Conservation (phyloP, 2,329 filamentous ascomycete species). For the Penicillium sp. region DNA sequence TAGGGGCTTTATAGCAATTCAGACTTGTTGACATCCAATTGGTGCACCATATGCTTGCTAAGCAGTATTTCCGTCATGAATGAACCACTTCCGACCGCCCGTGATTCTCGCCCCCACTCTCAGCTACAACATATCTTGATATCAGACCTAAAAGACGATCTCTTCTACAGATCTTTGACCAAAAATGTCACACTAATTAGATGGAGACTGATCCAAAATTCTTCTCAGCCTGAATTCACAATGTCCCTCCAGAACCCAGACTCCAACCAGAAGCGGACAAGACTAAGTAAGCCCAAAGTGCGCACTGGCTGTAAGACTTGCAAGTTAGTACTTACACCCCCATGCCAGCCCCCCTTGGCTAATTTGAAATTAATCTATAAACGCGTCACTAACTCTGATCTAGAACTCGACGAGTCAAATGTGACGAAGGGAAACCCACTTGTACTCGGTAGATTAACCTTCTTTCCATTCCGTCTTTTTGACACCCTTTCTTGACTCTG, state of each 20-base stretch:
- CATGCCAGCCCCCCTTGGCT: background rate
- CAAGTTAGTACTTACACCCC: constrained; percentile 61
- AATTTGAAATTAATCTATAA: constrained; percentile 3
- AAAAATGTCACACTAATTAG: background rate
- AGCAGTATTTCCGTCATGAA: too few relatives aligned
- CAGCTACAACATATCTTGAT: background rate
- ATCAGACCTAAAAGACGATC: background rate
- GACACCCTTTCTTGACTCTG: constrained; percentile 44
- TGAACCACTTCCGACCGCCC: background rate
- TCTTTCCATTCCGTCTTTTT: background rate
- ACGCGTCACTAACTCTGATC: constrained; percentile 10
- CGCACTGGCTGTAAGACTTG: constrained; percentile 68
- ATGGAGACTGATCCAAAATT: background rate
- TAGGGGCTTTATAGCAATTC: too few relatives aligned
- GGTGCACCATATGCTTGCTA: too few relatives aligned
- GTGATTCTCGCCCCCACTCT: background rate
- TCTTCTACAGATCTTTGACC: background rate
- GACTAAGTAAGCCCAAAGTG: constrained; percentile 17
- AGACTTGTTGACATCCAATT: too few relatives aligned
- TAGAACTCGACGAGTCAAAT: constrained; percentile 63
- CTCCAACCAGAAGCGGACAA: constrained; percentile 5
- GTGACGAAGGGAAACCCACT: constrained; percentile 68
- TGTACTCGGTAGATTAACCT: constrained; percentile 62
- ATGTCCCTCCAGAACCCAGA: background rate
- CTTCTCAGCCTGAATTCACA: background rate